A percentile compares a stretch with the other conserved stretches of the same genome.
Conservation (phyloP, 768 basidiomycete species). For the Naganishia vaughanmartiniae region DNA sequence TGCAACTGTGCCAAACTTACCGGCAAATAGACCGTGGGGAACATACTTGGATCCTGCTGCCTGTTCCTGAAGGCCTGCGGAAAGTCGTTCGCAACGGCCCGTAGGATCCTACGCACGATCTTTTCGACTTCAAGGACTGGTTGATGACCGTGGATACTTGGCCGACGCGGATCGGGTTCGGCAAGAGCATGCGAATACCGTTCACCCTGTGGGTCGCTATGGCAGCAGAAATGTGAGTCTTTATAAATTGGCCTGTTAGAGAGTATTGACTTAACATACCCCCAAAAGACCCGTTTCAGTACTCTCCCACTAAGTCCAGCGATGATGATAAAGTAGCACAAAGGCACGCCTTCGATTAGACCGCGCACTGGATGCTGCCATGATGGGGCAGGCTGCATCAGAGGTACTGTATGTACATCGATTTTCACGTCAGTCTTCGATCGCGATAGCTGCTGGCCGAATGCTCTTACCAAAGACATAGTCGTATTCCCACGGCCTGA, state of each 20-base stretch:
- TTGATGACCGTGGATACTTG: background rate
- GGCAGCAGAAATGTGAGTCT: background rate
- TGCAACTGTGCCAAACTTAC: background rate
- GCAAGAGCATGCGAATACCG: background rate
- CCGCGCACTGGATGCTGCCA: background rate
- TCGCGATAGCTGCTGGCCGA: background rate
- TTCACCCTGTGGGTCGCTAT: background rate
- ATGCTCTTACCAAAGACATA: conserved; percentile 11
- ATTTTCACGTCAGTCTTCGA: background rate
- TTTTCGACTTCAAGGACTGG: background rate
- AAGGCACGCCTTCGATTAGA: background rate
- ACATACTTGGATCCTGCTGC: background rate
- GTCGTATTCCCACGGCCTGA: conserved; percentile 2
- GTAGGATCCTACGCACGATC: background rate
- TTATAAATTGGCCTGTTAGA: background rate
- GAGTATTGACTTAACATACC: background rate
- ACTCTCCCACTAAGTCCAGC: background rate
- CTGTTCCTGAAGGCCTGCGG: background rate
- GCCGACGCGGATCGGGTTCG: background rate
- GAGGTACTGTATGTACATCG: background rate
- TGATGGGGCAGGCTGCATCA: background rate
- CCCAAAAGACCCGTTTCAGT: background rate
- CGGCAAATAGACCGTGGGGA: background rate
- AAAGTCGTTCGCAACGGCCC: background rate
- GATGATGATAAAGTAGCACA: conserved; percentile 1